phyloP scores from a whole-genome alignment of 768 basidiomycete species.

The Collybiopsis confluens region DNA sequence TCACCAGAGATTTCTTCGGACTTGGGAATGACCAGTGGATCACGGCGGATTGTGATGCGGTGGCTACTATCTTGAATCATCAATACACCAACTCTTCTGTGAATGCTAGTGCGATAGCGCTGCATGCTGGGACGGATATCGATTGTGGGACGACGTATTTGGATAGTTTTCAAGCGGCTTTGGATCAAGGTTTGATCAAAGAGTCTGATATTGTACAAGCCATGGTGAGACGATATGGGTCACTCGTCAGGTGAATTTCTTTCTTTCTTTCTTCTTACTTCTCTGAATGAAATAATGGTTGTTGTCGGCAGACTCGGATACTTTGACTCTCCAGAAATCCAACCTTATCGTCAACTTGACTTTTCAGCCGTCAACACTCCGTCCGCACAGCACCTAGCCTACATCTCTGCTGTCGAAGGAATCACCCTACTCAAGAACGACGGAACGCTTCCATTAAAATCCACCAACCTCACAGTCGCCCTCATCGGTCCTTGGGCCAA shows the following conservation, averaged over 20 bases:
- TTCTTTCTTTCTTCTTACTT: too few species aligned
- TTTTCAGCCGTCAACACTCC: conserved; percentile 48
- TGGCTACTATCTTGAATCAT: conserved; percentile 48
- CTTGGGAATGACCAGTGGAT: conserved; percentile 52
- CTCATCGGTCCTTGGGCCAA: conserved; percentile 63
- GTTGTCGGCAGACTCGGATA: conserved; percentile 51
- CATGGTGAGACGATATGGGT: conserved; percentile 44
- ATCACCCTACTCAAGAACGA: conserved; percentile 67
- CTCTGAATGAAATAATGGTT: too few species aligned
- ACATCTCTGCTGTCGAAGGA: conserved; percentile 48
- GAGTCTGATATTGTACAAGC: conserved; percentile 39
- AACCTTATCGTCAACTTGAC: conserved; percentile 47
- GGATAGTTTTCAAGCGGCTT: conserved; percentile 39
- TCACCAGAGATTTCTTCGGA: conserved; percentile 49
- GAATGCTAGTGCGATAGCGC: conserved; percentile 44
- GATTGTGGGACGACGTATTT: conserved; percentile 51
- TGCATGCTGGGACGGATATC: conserved; percentile 51
- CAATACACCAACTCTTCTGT: conserved; percentile 39
- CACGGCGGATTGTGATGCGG: conserved; percentile 53
- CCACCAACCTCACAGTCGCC: conserved; percentile 44
- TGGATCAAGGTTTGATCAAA: conserved; percentile 43
- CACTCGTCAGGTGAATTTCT: conserved; percentile 43
- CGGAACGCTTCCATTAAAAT: conserved; percentile 48
- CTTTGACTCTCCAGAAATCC: conserved; percentile 46
- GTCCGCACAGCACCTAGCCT: conserved; percentile 41